Evolutionary conservation across 495 filamentous ascomycete species (phyloP).

Genomic region (Symbiotaphrina buchneri): DNA sequence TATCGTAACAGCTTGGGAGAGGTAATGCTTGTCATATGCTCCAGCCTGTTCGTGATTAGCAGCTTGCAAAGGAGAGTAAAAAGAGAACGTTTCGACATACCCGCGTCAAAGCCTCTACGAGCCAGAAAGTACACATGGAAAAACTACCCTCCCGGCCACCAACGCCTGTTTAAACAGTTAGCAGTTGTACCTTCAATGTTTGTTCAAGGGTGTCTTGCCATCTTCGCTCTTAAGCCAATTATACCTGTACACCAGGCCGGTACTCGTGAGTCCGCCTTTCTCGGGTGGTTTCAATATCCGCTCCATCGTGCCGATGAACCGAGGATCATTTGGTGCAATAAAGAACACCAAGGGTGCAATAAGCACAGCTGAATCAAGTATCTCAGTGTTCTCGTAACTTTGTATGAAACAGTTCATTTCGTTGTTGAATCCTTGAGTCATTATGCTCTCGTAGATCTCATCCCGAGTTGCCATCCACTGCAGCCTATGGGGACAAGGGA

Average conservation of each 20-base stretch:
- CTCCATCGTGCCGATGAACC: constrained; percentile 46
- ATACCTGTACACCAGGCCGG: constrained; percentile 50
- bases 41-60: constrained; percentile 13
- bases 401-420: constrained; percentile 43
- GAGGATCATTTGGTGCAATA: constrained; percentile 46
- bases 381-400: constrained; percentile 43
- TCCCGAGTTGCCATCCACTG: constrained; percentile 40
- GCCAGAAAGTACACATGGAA: constrained; percentile 60
- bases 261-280: constrained; percentile 47
- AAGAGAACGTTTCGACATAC: constrained; percentile 12
- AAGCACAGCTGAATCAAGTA: constrained; percentile 45
- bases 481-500: constrained; percentile 42
- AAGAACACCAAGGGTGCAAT: constrained; percentile 59
- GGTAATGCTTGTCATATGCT: constrained; percentile 39
- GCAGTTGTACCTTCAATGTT: not conserved
- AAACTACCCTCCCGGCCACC: constrained; percentile 55
- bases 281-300: constrained; percentile 40
- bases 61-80: not conserved
- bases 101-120: constrained; percentile 51
- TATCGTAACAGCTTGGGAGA: constrained; percentile 35
- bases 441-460: constrained; percentile 41
- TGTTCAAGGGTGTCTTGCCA: constrained; percentile 18
- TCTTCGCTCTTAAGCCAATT: constrained; percentile 40
- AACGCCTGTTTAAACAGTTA: constrained; percentile 24
- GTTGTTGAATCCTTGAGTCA: constrained; percentile 27